Conservation (phyloP, 805 yeast genomes). For the Kurtzmaniella fragi region DNA sequence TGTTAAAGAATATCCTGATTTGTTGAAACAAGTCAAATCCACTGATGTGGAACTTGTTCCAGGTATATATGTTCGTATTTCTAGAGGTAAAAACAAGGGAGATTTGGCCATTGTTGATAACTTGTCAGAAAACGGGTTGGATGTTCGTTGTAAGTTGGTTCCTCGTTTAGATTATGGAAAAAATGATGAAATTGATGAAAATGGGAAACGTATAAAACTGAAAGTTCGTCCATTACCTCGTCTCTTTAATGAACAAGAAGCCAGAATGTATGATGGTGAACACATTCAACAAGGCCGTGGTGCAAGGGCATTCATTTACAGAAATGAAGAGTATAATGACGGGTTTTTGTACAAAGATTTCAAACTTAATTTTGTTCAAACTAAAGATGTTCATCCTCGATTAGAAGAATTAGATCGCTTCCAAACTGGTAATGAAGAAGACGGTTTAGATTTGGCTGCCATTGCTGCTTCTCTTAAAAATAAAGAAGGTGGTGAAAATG, state of each 20-base stretch:
- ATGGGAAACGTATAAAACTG: slow-evolving; percentile 44
- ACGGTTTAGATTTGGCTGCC: slow-evolving; percentile 79
- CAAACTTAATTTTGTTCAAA: slow-evolving; percentile 73
- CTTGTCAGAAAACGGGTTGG: slow-evolving; percentile 90
- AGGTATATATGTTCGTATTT: slow-evolving; percentile 87
- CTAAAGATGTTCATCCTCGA: slow-evolving; percentile 78
- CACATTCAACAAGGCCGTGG: slow-evolving; percentile 62
- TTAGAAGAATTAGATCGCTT: slow-evolving; percentile 85
- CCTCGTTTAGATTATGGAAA: slow-evolving; percentile 93
- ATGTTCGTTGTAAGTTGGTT: slow-evolving; percentile 86
- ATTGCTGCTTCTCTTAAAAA: slow-evolving; percentile 82
- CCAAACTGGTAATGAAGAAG: slow-evolving; percentile 70
- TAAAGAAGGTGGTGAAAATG: slow-evolving; percentile 22
- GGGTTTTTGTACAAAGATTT: slow-evolving; percentile 87
- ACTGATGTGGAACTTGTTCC: slow-evolving; percentile 85
- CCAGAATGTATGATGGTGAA: slow-evolving; percentile 75
- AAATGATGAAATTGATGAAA: slow-evolving; percentile 44
- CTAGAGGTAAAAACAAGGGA: slow-evolving; percentile 86
- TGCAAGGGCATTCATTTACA: slow-evolving; percentile 60
- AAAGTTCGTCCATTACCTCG: slow-evolving; percentile 80
- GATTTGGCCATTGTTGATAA: slow-evolving; percentile 93
- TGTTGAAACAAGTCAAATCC: slow-evolving; percentile 83
- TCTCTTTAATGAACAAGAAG: slow-evolving; percentile 84
- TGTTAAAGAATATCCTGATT: slow-evolving; percentile 89
- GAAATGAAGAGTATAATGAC: slow-evolving; percentile 83